These are phyloP conservation scores for Guyanaporus albipodus DNA, from an alignment of 768 basidiomycete species.

Conservation along the genomic window DNA sequence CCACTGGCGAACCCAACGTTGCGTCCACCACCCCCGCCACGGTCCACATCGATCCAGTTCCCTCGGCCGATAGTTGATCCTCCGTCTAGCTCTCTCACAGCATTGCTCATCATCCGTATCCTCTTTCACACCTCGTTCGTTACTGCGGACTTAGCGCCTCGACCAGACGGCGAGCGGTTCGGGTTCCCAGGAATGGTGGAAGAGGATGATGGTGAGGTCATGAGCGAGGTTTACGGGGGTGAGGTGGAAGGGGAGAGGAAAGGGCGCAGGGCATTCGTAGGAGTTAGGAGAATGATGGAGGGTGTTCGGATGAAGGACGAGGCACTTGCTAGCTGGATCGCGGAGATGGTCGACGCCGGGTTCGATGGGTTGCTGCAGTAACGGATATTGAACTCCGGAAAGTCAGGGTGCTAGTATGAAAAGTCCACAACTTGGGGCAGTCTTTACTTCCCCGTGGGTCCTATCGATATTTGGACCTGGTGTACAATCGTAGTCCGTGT, in stretches of 20 bases:
- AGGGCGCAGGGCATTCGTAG: slow-evolving; percentile 69
- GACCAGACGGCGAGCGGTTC: slow-evolving; percentile 80
- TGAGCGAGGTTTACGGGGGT: slow-evolving; percentile 29
- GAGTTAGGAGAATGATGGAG: slow-evolving; percentile 56
- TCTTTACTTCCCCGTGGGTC: neutral
- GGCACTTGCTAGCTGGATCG: slow-evolving; percentile 52
- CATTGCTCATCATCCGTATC: slow-evolving; percentile 78
- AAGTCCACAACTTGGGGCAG: neutral
- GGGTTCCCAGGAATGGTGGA: slow-evolving; percentile 84
- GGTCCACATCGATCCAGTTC: slow-evolving; percentile 56
- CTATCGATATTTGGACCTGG: no score
- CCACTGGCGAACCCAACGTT: slow-evolving; percentile 60
- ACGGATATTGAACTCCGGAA: neutral
- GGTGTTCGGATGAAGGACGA: slow-evolving; percentile 65
- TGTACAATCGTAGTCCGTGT: neutral
- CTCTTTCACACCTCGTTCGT: slow-evolving; percentile 79
- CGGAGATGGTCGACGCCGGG: slow-evolving; percentile 55
- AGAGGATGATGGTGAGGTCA: slow-evolving; percentile 68
- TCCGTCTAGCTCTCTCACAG: slow-evolving; percentile 70
- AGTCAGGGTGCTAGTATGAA: neutral
- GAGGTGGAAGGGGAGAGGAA: slow-evolving; percentile 67
- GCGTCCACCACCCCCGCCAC: slow-evolving; percentile 70
- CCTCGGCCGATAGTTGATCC: slow-evolving; percentile 58
- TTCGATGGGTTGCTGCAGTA: slow-evolving; percentile 32
- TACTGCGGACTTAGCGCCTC: slow-evolving; percentile 56